Base-by-base conservation (phyloP, 1,284 basidiomycete genomes). In the Pterula multifida region DNA sequence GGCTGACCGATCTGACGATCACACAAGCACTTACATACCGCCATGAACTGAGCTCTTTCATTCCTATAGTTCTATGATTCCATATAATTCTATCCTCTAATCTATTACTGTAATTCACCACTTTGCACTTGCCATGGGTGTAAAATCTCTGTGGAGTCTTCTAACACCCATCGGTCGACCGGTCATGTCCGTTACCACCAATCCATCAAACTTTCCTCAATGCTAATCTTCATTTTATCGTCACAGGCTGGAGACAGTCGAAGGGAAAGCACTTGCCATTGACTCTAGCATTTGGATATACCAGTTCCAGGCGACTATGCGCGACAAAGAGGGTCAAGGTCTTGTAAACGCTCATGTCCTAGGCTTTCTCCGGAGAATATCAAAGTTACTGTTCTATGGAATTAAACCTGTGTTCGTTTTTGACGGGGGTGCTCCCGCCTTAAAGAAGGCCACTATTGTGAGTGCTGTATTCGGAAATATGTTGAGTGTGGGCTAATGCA, bases 231-330 rank as follows among this genome's bases (percentile, higher is more conserved):
- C 28, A 56, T 26, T 46, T 32, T 24, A 6, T 22, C n/a, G 39
- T 36, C 12, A 39, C 63, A 93, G 90, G 63, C 73, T 96, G 50
- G 93, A 97, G 67, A 91, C 86, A 1, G 77, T 94, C 64, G 91
- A 93, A 60, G 90, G 90, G 23, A 93, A 92, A 63, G 70, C 81
- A 2, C 79, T 97, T 68, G 93, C 93, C 0, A 98, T 99, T 56
- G 96, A 99, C 68, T 97, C 93, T 2, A 97, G 92, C 56, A 97
- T 99, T 57, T 99, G 96, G 96, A 85, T 99, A 54, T 98, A 99
- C 60, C 86, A 97, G 68, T 97, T 97, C 61, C 93, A 96, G 68
- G 94, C 94, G 35, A 98, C 96, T 1, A 98, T 98, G 94, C 81
- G 96, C 24, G 94, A 96, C 68, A 95, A 92, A 62, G 91, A 98